Conservation (phyloP, 176 grass and related monocot species). For the Avena sativa region DNA sequence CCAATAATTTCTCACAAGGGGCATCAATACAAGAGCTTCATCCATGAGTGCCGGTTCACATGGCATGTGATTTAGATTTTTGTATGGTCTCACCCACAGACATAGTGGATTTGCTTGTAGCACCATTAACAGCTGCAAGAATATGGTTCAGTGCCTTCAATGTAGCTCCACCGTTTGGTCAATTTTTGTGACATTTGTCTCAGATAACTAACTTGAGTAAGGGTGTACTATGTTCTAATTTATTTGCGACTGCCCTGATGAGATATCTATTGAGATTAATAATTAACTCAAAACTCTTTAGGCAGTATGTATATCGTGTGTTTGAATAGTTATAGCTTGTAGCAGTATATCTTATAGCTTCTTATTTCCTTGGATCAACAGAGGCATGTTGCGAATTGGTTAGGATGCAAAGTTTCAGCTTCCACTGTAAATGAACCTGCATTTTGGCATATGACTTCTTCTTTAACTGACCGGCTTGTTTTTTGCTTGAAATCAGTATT, state of each 20-base stretch:
- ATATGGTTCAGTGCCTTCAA: neutral
- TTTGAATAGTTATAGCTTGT: neutral
- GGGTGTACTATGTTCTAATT: neutral
- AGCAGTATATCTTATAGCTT: neutral
- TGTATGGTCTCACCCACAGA: constrained; percentile 43
- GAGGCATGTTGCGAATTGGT: neutral
- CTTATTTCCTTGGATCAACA: neutral
- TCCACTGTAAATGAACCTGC: neutral
- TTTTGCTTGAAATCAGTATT: neutral
- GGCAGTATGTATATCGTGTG: neutral
- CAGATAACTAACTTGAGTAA: constrained; percentile 24
- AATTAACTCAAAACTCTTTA: neutral
- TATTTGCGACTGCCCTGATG: neutral
- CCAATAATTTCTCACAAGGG: no score
- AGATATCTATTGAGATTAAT: neutral
- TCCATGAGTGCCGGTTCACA: no score
- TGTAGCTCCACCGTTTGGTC: neutral
- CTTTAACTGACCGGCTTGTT: neutral
- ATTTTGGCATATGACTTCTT: constrained; percentile 3
- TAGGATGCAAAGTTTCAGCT: constrained; percentile 6
- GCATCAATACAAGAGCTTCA: no score
- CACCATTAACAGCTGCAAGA: neutral
- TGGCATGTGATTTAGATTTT: no score
- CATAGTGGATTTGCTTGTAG: neutral
- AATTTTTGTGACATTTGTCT: neutral